phyloP scores from a whole-genome alignment of 805 yeast species.

The Candida oleophila region DNA sequence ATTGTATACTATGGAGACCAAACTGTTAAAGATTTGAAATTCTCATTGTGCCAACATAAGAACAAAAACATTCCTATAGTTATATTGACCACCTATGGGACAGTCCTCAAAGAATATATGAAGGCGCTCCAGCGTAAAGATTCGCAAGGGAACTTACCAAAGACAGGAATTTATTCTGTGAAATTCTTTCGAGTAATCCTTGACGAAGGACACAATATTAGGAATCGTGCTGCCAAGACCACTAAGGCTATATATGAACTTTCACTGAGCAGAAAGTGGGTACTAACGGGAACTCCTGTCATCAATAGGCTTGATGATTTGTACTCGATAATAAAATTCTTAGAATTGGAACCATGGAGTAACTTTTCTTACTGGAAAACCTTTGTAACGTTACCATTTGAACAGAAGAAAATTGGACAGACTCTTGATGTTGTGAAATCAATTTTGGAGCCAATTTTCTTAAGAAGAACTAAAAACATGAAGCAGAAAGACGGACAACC shows the following conservation, averaged over 20 bases:
- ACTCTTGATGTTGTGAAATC: conserved; percentile 85
- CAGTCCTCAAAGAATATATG: conserved; percentile 74
- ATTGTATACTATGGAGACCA: conserved; percentile 76
- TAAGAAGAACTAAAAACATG: conserved; percentile 87
- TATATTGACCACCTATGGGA: conserved; percentile 84
- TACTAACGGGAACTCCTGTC: conserved; percentile 90
- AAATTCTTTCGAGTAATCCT: conserved; percentile 73
- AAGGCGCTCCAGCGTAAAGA: conserved; percentile 25
- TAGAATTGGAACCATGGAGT: conserved; percentile 87
- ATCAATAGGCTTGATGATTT: conserved; percentile 86
- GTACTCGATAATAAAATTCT: conserved; percentile 70
- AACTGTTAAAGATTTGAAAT: conserved; percentile 48
- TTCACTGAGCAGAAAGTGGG: conserved; percentile 71
- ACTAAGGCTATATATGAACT: conserved; percentile 74
- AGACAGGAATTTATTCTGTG: conserved; percentile 64
- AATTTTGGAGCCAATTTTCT: conserved; percentile 75
- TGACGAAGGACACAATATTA: conserved; percentile 89
- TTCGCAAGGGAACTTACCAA: conserved; percentile 16
- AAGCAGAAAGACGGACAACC: conserved; percentile 69
- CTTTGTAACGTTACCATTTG: conserved; percentile 81
- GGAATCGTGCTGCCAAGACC: conserved; percentile 76
- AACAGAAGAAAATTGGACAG: conserved; percentile 62
- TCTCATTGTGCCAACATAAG: conserved; percentile 36
- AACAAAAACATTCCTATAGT: conserved; percentile 57
- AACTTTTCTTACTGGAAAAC: conserved; percentile 84